Conservation (phyloP, 2,329 filamentous ascomycete species). For the Phyllosticta citriasiana region DNA sequence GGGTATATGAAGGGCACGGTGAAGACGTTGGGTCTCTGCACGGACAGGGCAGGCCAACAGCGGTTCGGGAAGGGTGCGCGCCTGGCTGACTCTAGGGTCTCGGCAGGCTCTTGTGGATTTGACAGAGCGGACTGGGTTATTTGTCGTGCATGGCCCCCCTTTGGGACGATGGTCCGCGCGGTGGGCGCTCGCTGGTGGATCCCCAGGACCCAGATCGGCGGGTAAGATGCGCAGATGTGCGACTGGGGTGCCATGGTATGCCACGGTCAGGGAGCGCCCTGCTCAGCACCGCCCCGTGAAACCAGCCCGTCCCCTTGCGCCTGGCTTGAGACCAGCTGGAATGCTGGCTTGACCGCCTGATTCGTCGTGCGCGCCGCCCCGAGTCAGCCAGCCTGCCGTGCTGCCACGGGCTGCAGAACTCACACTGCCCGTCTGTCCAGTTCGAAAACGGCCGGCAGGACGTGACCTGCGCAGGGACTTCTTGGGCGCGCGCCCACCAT, state of each 20-base stretch:
- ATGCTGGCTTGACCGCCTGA: not conserved
- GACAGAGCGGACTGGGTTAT: constrained; percentile 7
- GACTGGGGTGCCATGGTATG: constrained; percentile 9
- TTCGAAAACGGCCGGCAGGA: not conserved
- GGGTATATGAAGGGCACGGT: constrained; percentile 11
- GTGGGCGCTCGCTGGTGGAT: constrained; percentile 9
- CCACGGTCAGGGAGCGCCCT: not conserved
- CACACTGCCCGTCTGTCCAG: not conserved
- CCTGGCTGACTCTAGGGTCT: constrained; percentile 9
- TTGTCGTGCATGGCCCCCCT: constrained; percentile 6
- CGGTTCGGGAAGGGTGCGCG: constrained; percentile 9
- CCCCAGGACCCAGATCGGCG: constrained; percentile 10
- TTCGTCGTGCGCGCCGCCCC: not conserved
- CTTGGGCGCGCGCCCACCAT: not conserved
- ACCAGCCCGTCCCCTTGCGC: not conserved
- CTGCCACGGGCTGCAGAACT: not conserved
- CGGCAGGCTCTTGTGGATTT: constrained; percentile 10
- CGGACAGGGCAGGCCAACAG: constrained; percentile 4
- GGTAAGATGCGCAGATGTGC: constrained; percentile 12
- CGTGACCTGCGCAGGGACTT: not conserved
- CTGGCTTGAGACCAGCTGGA: not conserved
- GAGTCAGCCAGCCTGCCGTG: not conserved
- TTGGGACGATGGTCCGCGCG: constrained; percentile 8
- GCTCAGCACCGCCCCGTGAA: not conserved
- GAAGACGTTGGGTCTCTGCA: constrained; percentile 7